Base-by-base conservation (phyloP, 257 asterid species). In the Petunia secreta region DNA sequence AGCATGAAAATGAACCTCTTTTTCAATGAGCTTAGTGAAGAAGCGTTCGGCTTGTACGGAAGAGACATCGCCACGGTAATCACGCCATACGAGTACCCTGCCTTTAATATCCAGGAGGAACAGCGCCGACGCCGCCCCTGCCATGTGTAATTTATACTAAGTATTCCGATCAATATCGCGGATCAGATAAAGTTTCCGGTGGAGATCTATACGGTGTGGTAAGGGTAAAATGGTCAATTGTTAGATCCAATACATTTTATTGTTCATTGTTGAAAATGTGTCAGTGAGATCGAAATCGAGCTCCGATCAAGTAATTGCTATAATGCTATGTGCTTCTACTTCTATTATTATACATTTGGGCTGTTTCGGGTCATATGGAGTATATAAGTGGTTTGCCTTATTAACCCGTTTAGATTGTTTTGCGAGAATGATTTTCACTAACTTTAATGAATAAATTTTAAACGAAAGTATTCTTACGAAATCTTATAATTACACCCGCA, bases 121-220 rank as follows among this genome's bases (percentile, higher is more conserved):
- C 91, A 95, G 97, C 93, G 99, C 98, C 80, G 99, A 95, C 80
- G 98, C 98, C 89, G 99, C 99, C 87, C 97, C 98, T 75, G 98
- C 92, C 99, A 95, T 95, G 14, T 73, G 57, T 16, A 8, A 8
- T 15, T 10, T 2, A 16, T 69, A 68, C 41, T 44, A 46, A 0
- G 44, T 7, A 69, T 46, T 46, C 40, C 76, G 10, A 68, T 68
- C 58, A 68, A 44, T 4, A n/a, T n/a, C n/a, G n/a, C n/a, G n/a
- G n/a, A n/a, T n/a, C n/a, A n/a, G n/a, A n/a, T n/a, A n/a, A n/a
- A 44, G 41, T 68, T 44, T 16, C 40, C 37, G 16, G 41, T 1
- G 60, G 11, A 48, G 60, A 71, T 48, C 44, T n/a, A n/a, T 48
- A 0, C 44, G 25, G 60, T n/a, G 3, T 71, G 43, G 41, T 6